Evolutionary conservation across 2,329 filamentous ascomycete species (phyloP).

Genomic region (Alternaria postmessia): DNA sequence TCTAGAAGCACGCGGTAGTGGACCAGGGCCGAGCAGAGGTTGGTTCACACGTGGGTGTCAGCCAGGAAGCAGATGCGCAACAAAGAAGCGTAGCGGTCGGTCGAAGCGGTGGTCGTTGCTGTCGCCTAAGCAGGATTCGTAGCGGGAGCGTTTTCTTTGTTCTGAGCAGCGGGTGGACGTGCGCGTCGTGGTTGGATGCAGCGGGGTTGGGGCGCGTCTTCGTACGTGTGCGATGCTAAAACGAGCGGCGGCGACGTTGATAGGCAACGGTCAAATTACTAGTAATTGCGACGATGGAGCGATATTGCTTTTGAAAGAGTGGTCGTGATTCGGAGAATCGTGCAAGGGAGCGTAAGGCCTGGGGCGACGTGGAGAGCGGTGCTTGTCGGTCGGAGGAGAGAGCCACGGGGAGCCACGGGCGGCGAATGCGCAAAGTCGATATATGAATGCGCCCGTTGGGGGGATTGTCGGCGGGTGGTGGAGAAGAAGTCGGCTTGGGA

Average conservation of each 20-base stretch:
- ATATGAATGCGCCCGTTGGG: conserved; percentile 43
- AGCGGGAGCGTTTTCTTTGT: conserved; percentile 30
- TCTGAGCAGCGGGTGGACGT: conserved; percentile 31
- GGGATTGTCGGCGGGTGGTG: conserved; percentile 44
- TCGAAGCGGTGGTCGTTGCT: conserved; percentile 4
- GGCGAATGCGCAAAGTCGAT: conserved; percentile 44
- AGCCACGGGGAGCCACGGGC: conserved; percentile 43
- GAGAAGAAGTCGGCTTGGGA: conserved; percentile 27
- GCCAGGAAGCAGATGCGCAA: conserved; percentile 22
- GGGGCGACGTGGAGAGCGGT: conserved; percentile 23
- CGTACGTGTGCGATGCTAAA: conserved; percentile 20
- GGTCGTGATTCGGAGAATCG: conserved; percentile 49
- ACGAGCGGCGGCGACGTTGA: conserved; percentile 39
- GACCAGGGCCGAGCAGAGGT: conserved; percentile 22
- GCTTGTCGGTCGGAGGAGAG: conserved; percentile 22
- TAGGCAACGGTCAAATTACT: conserved; percentile 30
- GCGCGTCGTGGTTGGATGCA: conserved; percentile 32
- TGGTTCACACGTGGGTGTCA: conserved; percentile 27
- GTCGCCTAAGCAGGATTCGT: conserved; percentile 8
- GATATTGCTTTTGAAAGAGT: conserved; percentile 37
- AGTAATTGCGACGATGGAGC: conserved; percentile 19
- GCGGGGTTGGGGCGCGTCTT: conserved; percentile 16
- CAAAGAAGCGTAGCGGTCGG: conserved; percentile 25
- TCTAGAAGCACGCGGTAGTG: conserved; percentile 27
- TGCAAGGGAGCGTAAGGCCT: conserved; percentile 46